Evolutionary conservation across 2,329 filamentous ascomycete genomes (phyloP), one percentile per base, ranked within the genome.

Genomic region (Penicillium sp.): DNA sequence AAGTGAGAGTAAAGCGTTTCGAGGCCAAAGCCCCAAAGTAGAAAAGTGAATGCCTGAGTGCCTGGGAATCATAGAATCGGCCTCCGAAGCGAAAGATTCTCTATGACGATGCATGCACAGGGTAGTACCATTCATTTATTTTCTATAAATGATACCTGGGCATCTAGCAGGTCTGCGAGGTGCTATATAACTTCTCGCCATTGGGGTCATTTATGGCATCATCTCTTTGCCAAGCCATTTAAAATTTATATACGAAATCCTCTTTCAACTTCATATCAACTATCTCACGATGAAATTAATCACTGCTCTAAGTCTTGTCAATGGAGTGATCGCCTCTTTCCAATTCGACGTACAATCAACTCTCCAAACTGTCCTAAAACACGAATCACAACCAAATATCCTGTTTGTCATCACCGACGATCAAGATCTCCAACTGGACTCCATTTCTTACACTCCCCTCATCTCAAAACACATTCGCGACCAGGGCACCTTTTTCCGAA

Each of bases 381-480:
- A 38, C 26, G 26, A 63, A 59, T 38, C 47, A 14, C 36, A 58
- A 22, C 76, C 80, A 0, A 88, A 88, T 59, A 82, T 89, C 43
- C 74, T 89, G 19, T 86, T 89, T 64, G 83, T 89, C 55, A 75
- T 89, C 37, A 86, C 84, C 0, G 87, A 89, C 57, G 87, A 89
- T 58, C 86, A 89, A 64, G 86, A 89, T 63, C 69, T 84, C 1
- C 80, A 83, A 38, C 75, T 89, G 61, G 75, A 84, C 44, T 88
- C 85, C 0, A 65, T 88, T 3, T 75, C 81, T 0, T 87, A 87
- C 56, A 85, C 85, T 76, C 84, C 83, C 0, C 72, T 77, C 1
- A 71, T 87, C 0, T 73, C 81, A 47, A 80, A 84, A 61, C 78
- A 87, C 60, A 67, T 89, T 0, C 68, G 78, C 12, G 74, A 84